Base-by-base conservation (phyloP, 106 monocot genomes). In the Dendrobium chrysotoxum region DNA sequence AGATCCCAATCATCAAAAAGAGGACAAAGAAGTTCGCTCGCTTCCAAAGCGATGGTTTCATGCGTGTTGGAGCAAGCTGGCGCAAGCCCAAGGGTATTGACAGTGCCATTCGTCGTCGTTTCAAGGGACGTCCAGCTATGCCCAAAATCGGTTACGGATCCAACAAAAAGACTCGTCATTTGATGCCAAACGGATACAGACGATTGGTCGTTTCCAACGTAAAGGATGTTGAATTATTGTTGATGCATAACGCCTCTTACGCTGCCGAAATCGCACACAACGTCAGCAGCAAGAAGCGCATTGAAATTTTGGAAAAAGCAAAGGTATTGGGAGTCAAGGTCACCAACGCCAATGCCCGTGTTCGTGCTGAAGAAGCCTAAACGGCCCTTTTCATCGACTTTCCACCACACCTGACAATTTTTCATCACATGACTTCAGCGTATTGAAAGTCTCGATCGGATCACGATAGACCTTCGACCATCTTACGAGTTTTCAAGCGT, bases 41-140 rank as follows among this genome's bases (percentile, higher is more conserved):
- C n/a, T n/a, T n/a, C n/a, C n/a, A n/a, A n/a, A n/a, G n/a, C n/a
- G n/a, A n/a, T n/a, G n/a, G n/a, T n/a, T n/a, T n/a, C n/a, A n/a
- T n/a, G n/a, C n/a, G n/a, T n/a, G n/a, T n/a, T n/a, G n/a, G n/a
- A n/a, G n/a, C 45, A 84, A 89, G 45, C 86, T 89, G 89, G 89
- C 78, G 89, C 39, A 86, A 86, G 78, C 89, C 89, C 18, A 89
- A 89, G 86, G 89, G 89, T 80, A 86, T 89, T 72, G 89, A 86
- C 53, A 86, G 83, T 21, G 77, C 86, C 41, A 83, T 89, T 3
- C 79, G 89, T 40, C 86, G 89, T 55, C 86, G 86, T 79, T 86
- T 89, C 61, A 89, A 89, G 79, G 86, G 88, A 85, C 45, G 58
- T 17, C 83, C 81, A 18, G 65, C 83, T 45, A 88, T 88, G 88